phyloP scores from a whole-genome alignment of 208 protist genomes.

The Entamoeba nuttalli region DNA sequence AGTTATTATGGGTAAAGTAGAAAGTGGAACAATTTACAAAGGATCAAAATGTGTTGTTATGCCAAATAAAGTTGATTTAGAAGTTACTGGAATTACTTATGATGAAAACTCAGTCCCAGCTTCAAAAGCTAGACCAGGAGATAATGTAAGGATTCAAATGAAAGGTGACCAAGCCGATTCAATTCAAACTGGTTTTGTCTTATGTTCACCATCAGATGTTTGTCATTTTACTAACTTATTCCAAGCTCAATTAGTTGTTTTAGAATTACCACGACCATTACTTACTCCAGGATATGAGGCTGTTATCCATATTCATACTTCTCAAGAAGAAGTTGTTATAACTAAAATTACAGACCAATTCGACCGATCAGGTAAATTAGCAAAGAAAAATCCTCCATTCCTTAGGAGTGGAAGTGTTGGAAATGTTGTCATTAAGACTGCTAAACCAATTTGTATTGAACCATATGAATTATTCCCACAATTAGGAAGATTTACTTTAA shows the following conservation, averaged over 20 bases:
- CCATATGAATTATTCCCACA: background rate
- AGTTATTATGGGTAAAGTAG: background rate
- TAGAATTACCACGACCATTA: background rate
- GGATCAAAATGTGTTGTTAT: background rate
- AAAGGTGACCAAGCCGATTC: background rate
- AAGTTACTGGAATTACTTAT: background rate
- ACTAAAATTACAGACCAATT: background rate
- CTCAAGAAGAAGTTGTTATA: background rate
- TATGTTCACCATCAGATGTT: background rate
- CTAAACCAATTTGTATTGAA: background rate
- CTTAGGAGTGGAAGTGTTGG: background rate
- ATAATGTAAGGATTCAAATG: background rate
- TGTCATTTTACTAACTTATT: background rate
- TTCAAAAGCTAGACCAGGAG: background rate
- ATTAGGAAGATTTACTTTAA: constrained; percentile 2
- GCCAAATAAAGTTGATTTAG: background rate
- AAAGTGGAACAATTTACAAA: background rate
- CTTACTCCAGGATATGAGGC: background rate
- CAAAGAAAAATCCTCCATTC: background rate
- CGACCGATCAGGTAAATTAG: background rate
- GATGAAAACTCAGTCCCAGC: background rate
- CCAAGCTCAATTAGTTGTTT: background rate
- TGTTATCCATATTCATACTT: constrained; percentile 5
- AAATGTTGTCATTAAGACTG: background rate
- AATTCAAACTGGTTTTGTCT: background rate